Conservation (phyloP, 2,329 filamentous ascomycete genomes). For the Neopestalotiopsis rosae region DNA sequence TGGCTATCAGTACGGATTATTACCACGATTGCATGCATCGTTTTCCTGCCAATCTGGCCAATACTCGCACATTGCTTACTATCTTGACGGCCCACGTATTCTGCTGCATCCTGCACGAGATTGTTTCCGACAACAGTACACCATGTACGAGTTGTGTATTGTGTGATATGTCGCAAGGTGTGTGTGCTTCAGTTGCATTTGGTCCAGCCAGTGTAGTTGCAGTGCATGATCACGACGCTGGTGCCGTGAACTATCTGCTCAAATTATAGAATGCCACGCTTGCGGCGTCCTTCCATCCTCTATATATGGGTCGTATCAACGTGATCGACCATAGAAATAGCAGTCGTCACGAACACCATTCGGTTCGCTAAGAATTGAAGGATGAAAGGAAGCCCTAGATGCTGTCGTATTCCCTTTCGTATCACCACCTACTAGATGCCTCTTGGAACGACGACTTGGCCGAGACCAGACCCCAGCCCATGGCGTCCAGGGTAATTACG, state of each 20-base stretch:
- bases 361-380: neutral
- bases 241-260: neutral
- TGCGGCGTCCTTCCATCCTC: neutral
- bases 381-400: neutral
- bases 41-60: neutral
- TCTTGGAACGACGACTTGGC: neutral
- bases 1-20: neutral
- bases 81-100: neutral
- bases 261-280: neutral
- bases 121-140: neutral
- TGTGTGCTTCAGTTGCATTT: neutral
- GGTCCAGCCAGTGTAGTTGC: neutral
- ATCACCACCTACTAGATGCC: neutral
- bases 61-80: neutral
- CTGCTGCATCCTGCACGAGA: neutral
- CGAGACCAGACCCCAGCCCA: neutral
- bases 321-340: neutral
- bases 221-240: neutral
- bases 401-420: neutral
- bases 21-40: neutral
- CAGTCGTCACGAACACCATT: neutral
- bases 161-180: neutral
- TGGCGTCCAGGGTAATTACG: neutral
- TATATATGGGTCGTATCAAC: neutral
- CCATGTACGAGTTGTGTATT: neutral